Evolutionary conservation across 2,329 filamentous ascomycete species (phyloP), one percentile per base, ranked within the genome.

Genomic region (Spiromastix sp.): DNA sequence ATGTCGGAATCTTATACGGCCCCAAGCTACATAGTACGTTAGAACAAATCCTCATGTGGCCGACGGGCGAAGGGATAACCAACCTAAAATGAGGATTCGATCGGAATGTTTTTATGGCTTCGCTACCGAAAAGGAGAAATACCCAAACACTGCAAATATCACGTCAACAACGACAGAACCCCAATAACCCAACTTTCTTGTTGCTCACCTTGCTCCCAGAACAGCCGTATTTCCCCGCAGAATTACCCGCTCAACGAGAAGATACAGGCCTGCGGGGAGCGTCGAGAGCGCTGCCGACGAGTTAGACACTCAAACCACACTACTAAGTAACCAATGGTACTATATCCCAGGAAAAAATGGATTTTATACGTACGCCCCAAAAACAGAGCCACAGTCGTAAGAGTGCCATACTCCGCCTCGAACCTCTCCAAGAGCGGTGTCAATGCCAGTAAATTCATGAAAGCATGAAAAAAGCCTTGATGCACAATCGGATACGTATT

Each of bases 401-500:
- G 67, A 5, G 89, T 96, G 34, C 91, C 91, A 59, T 93, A 79
- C 57, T 95, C 89, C 42, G 76, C 74, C 64, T 98, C 91, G 59
- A 96, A 98, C 42, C 87, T 76, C 61, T 95, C 89, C 57, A 98
- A 65, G 34, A 98, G 67, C n/a, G 91, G 91, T 25, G 80, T 79
- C 43, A 96, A 59, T 15, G 85, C 83, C 43, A 93, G 34, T 16
- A 85, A 57, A 60, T 96, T 94, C 53, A 93, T 65, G 35, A 87
- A 52, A 42, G 80, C 71, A 60, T 96, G 91, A 48, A 94, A 67
- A 55, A 93, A 71, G 49, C 81, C 81, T 29, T 77, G 60, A 56
- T 98, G 91, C 41, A 95, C 77, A 38, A 98, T 67, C 1, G 87
- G 85, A 54, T 85, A 98, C 0, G 89, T 93, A 55, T 94, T 95